Percentiles rank a stretch among this genome's conserved stretches.
phyloP scores from a whole-genome alignment of 257 asterid species.

The Penstemon barbatus region DNA sequence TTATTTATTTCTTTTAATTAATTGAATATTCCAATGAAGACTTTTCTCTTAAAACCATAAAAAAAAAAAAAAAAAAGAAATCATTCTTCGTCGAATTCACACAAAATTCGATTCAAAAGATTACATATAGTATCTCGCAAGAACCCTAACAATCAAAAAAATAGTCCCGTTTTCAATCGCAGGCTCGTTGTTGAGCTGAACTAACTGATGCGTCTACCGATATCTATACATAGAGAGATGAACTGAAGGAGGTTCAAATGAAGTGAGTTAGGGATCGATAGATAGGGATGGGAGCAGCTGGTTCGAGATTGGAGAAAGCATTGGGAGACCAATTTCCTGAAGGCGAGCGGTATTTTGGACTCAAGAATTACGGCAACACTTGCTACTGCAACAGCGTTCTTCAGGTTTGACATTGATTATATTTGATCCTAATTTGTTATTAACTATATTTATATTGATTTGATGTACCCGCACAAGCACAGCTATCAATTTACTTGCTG shows the following conservation, averaged over 20 bases:
- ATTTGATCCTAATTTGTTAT: background rate
- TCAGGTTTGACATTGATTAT: conserved; percentile 43
- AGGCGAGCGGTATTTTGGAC: conserved; percentile 63
- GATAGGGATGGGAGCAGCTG: conserved; percentile 56
- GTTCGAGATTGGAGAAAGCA: conserved; percentile 65
- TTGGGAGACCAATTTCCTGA: conserved; percentile 67
- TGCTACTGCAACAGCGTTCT: conserved; percentile 71
- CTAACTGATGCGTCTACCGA: too few relatives aligned
- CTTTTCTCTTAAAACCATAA: too few relatives aligned
- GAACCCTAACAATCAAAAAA: too few relatives aligned
- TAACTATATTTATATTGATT: too few relatives aligned
- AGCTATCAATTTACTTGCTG: background rate
- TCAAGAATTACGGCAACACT: conserved; percentile 64
- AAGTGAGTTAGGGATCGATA: conserved; percentile 41
- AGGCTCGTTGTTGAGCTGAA: too few relatives aligned
- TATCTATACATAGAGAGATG: background rate
- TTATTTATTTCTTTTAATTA: too few relatives aligned
- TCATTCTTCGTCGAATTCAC: too few relatives aligned
- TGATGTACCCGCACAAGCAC: background rate
- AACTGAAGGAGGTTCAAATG: conserved; percentile 33
- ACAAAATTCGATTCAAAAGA: too few relatives aligned
- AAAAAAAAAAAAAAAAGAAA: too few relatives aligned
- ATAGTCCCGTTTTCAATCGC: too few relatives aligned
- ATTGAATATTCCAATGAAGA: too few relatives aligned
- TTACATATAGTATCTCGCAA: too few relatives aligned